Evolutionary conservation across 352 stramenopile species (phyloP).

Genomic region (Phytophthora colocasiae): DNA sequence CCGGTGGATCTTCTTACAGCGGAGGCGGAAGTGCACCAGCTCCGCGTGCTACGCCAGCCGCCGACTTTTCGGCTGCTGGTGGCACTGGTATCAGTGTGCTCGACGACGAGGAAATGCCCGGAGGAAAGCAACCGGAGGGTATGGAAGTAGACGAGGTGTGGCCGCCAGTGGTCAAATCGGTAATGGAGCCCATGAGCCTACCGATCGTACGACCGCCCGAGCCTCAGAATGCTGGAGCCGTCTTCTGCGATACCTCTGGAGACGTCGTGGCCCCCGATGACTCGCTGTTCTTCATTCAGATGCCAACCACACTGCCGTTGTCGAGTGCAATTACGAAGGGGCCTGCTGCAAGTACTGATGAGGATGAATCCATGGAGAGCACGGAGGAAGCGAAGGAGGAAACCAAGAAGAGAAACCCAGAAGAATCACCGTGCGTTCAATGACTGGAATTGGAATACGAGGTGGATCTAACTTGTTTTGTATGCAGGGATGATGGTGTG

Average conservation of each 20-base stretch:
- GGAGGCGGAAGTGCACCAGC: constrained; percentile 42
- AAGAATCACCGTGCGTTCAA: constrained; percentile 34
- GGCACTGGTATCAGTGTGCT: constrained; percentile 88
- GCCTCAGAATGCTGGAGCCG: constrained; percentile 57
- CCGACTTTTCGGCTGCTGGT: constrained; percentile 67
- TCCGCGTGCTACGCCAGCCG: constrained; percentile 34
- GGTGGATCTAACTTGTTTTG: constrained; percentile 10
- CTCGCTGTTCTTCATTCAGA: constrained; percentile 82
- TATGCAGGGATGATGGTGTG: constrained; percentile 57
- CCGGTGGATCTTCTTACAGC: constrained; percentile 82
- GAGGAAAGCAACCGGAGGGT: constrained; percentile 48
- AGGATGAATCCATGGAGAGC: constrained; percentile 49
- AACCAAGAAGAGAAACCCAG: constrained; percentile 17
- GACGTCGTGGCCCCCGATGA: constrained; percentile 69
- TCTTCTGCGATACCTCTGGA: constrained; percentile 73
- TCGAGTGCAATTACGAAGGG: constrained; percentile 49
- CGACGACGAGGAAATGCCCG: constrained; percentile 70
- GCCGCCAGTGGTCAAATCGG: constrained; percentile 79
- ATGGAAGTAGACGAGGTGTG: constrained; percentile 81
- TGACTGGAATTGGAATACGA: background rate
- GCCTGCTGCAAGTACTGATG: constrained; percentile 23
- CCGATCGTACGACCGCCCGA: constrained; percentile 74
- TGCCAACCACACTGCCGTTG: constrained; percentile 84
- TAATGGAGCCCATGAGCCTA: constrained; percentile 86
- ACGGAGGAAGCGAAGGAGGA: constrained; percentile 24